Evolutionary conservation across 192 early-diverging fungal species (phyloP).

Genomic region (Gonapodya prolifera): DNA sequence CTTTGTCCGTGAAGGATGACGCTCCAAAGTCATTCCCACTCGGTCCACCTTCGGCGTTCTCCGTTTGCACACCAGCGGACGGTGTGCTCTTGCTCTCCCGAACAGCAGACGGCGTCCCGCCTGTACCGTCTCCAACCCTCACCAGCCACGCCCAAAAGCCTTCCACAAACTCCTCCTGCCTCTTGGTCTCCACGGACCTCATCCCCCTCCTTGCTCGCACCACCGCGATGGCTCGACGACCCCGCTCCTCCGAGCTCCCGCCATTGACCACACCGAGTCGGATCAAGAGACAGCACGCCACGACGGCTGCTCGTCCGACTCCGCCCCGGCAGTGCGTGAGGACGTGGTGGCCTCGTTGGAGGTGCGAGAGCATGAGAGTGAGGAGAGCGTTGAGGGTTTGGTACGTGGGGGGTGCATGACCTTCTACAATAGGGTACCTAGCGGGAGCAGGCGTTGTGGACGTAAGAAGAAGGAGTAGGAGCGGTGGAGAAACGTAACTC

Average conservation of each 20-base stretch:
- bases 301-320: slow-evolving; percentile 60
- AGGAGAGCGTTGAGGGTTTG: slow-evolving; percentile 45
- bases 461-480: too few species aligned
- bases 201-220: slow-evolving; percentile 44
- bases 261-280: slow-evolving; percentile 30
- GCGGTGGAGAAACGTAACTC: too few species aligned
- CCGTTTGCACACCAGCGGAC: too few species aligned
- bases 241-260: too few species aligned
- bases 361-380: slow-evolving; percentile 27
- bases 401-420: slow-evolving; percentile 38
- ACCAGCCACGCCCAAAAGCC: too few species aligned
- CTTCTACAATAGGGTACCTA: slow-evolving; percentile 43
- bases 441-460: too few species aligned
- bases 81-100: too few species aligned
- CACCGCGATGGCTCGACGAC: slow-evolving; percentile 38
- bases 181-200: slow-evolving; percentile 59
- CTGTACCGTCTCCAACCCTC: too few species aligned
- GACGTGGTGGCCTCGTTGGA: slow-evolving; percentile 36
- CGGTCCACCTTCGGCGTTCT: too few species aligned
- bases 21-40: too few species aligned
- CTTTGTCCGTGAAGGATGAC: too few species aligned
- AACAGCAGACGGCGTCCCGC: too few species aligned
- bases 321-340: slow-evolving; percentile 52
- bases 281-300: slow-evolving; percentile 63
- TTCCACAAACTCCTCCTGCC: slow-evolving; percentile 52